Base-by-base conservation (phyloP, 331 rosid genomes). In the Quercus lobata region DNA sequence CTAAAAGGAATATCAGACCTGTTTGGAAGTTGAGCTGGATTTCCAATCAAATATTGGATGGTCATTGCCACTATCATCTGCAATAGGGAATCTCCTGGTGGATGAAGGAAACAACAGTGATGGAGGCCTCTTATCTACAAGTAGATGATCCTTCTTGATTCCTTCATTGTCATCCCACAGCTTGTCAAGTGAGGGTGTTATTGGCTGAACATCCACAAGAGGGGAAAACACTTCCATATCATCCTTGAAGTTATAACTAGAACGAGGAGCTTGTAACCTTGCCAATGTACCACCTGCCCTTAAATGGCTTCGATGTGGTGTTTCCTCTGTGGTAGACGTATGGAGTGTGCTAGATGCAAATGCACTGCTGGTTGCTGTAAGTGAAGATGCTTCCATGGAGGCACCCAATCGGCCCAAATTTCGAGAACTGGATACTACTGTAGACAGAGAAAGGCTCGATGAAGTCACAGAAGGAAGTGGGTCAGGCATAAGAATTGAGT, bases 161-260 rank as follows among this genome's bases (percentile, higher is more conserved):
- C 92, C 94, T 74, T 87, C 86, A 55, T 78, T 87, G 56, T 90
- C 98, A 85, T 96, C 97, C 99, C 98, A 91, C 25, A 91, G 53
- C 84, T 89, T 89, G 78, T 85, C 90, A 54, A 84, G 88, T 30
- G 98, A 76, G 62, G 97, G 97, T 52, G 97, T 90, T 82, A 96
- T 88, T 60, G 98, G 99, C 65, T 91, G 94, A 84, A 96, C 98
- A 88, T 96, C 99, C 86, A 96, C 99, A 54, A 96, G 85, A 65
- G 99, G 99, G 84, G 99, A 96, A 86, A 96, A 96, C 46, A 96
- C 97, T 81, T 93, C 99, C 98, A 96, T 93, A 80, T 96, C 99
- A 88, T 96, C 99, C 88, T 93, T 93, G 75, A 91, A 89, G 90
- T 91, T 90, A 81, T 89, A 91, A 83, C 86, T 90, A 71, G 88